phyloP scores from a whole-genome alignment of 371 early-diverging fungal species.

The Vairimorpha necatrix region DNA sequence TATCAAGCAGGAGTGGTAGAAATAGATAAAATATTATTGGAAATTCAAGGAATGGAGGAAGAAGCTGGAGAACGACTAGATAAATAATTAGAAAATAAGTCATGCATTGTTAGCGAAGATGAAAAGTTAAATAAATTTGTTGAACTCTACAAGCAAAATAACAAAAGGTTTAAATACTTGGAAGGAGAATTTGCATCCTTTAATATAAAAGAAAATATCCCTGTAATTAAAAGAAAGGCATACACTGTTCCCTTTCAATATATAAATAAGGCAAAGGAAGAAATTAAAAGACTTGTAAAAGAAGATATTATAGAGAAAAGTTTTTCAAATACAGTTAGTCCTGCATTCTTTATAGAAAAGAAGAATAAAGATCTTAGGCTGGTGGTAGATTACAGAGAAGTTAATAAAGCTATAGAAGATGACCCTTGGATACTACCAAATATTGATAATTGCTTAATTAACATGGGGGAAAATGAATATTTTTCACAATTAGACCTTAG shows the following conservation, averaged over 20 bases:
- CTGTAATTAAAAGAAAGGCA: not conserved
- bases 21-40: not conserved
- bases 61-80: not conserved
- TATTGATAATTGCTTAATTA: conserved; percentile 21
- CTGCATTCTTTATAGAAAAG: conserved; percentile 36
- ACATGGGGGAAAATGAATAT: conserved; percentile 42
- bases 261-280: not conserved
- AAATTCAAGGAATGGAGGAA: not conserved
- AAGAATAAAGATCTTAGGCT: conserved; percentile 13
- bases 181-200: not conserved
- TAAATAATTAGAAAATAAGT: not conserved
- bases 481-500: conserved; percentile 14
- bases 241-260: not conserved
- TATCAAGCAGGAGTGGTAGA: not conserved
- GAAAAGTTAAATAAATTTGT: not conserved
- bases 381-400: conserved; percentile 34
- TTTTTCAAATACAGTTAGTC: not conserved
- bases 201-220: not conserved
- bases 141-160: not conserved
- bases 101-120: not conserved
- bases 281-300: conserved; percentile 2
- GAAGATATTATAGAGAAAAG: conserved; percentile 20
- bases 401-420: conserved; percentile 18
- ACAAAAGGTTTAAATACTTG: not conserved
- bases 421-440: not conserved